Evolutionary conservation across 257 asterid genomes (phyloP), one percentile per base, ranked within the genome.

Genomic region (Echites panduratus): DNA sequence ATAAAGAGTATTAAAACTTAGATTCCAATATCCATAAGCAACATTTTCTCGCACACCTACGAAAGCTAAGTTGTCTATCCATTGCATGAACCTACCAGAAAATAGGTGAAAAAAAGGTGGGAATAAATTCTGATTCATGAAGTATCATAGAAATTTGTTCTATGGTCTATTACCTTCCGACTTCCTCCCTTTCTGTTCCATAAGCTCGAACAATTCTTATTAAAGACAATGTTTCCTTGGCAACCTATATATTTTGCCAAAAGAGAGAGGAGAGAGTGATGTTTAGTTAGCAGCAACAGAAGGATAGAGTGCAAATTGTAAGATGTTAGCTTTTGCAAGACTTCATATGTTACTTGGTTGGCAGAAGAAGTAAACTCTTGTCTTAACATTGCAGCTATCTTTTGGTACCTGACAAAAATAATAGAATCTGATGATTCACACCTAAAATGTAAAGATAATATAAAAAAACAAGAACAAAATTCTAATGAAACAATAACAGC

Each of bases 291-390:
- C 72, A 79, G 66, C 64, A 69, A 73, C 68, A 63, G 29, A 38
- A 38, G 48, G 14, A 64, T 16, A 64, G 26, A 20, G 24, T 17
- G 38, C 69, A 38, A 24, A 16, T 64, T 64, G 69, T 19, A 64
- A 38, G 24, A 64, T 38, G 49, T 17, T 19, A 58, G 38, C 65
- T 58, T 17, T 58, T 58, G 70, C 71, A 8, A 52, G 75, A 45
- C 65, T 75, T 71, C 40, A 17, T 67, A 78, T 73, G 48, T 82
- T 91, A 94, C 99, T 75, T 94, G 90, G 70, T 94, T 94, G 75
- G 98, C 93, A 76, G 93, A 91, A 79, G 99, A 97, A 66, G 93
- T 87, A 81, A 80, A 84, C 80, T 91, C 99, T 78, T 94, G 99
- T 84, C 82, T 84, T 66, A 89, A 80, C 82, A 81, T 89, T 14